These are phyloP conservation scores for Wickerhamiella vanderwaltii DNA, from an alignment of 805 yeast species.

Conservation along the genomic window DNA sequence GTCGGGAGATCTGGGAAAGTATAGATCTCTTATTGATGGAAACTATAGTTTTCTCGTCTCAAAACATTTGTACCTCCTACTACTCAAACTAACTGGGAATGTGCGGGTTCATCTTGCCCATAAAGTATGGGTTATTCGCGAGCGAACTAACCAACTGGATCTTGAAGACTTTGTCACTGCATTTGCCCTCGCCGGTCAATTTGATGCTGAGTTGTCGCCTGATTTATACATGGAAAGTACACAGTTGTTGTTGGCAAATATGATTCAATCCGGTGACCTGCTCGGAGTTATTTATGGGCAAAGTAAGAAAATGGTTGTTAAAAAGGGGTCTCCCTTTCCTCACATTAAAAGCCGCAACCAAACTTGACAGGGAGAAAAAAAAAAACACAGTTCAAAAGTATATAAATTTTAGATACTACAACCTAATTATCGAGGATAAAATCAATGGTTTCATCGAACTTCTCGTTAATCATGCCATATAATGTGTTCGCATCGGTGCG, in stretches of 20 bases:
- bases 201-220: not conserved
- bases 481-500: conserved; percentile 61
- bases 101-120: conserved; percentile 16
- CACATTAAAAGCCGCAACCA: conserved; percentile 5
- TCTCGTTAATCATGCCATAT: conserved; percentile 63
- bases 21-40: conserved; percentile 1
- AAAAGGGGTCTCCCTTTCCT: conserved; percentile 20
- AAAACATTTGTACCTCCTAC: conserved; percentile 16
- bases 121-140: conserved; percentile 14
- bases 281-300: conserved; percentile 20
- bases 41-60: conserved; percentile 11
- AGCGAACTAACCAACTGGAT: conserved; percentile 15
- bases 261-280: conserved; percentile 17
- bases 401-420: not conserved
- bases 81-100: conserved; percentile 12
- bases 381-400: not conserved
- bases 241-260: conserved; percentile 17
- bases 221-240: conserved; percentile 11
- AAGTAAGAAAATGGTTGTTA: conserved; percentile 16
- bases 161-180: conserved; percentile 10
- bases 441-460: conserved; percentile 76
- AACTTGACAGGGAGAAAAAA: not conserved
- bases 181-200: not conserved
- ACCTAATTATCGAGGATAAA: conserved; percentile 36
- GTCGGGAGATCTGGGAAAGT: conserved; percentile 13